phyloP scores from a whole-genome alignment of 2,329 filamentous ascomycete species.

The Scedosporium minutisporum region DNA sequence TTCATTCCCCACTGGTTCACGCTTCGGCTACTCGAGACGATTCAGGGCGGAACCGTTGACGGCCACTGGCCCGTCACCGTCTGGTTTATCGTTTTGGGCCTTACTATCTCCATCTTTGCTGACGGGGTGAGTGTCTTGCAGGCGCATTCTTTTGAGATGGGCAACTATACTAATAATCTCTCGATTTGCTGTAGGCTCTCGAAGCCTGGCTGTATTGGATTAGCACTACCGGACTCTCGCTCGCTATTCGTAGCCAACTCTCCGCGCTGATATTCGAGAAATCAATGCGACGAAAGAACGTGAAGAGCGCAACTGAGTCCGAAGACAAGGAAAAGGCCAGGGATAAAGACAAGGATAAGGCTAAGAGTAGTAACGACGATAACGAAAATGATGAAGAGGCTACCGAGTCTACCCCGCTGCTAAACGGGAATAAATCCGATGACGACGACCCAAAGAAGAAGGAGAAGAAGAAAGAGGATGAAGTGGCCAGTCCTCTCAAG shows the following conservation, averaged over 20 bases:
- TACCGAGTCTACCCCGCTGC: background rate
- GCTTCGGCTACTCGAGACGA: slow-evolving; percentile 51
- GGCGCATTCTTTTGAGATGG: background rate
- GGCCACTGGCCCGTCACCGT: slow-evolving; percentile 38
- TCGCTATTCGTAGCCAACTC: slow-evolving; percentile 61
- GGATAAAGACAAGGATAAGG: slow-evolving; percentile 6
- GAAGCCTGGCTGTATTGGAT: slow-evolving; percentile 61
- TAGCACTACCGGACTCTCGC: slow-evolving; percentile 49
- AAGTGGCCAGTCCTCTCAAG: slow-evolving; percentile 22
- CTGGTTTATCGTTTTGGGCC: slow-evolving; percentile 58
- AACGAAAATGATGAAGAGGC: slow-evolving; percentile 15
- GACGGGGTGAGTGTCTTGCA: slow-evolving; percentile 25
- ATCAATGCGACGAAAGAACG: slow-evolving; percentile 66
- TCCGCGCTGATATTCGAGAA: slow-evolving; percentile 68
- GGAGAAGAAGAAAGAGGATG: slow-evolving; percentile 37
- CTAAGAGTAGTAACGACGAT: slow-evolving; percentile 6
- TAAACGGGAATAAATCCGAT: slow-evolving; percentile 25
- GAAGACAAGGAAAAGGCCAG: slow-evolving; percentile 20
- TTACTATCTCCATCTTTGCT: slow-evolving; percentile 50
- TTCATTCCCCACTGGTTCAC: slow-evolving; percentile 64
- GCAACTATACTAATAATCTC: background rate
- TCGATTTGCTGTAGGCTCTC: slow-evolving; percentile 33
- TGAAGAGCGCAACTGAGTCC: slow-evolving; percentile 46
- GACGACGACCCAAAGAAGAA: slow-evolving; percentile 42
- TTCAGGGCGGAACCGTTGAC: slow-evolving; percentile 43